Evolutionary conservation across 768 basidiomycete genomes (phyloP), one percentile per base, ranked within the genome.

Genomic region (Lactarius sanguifluus): DNA sequence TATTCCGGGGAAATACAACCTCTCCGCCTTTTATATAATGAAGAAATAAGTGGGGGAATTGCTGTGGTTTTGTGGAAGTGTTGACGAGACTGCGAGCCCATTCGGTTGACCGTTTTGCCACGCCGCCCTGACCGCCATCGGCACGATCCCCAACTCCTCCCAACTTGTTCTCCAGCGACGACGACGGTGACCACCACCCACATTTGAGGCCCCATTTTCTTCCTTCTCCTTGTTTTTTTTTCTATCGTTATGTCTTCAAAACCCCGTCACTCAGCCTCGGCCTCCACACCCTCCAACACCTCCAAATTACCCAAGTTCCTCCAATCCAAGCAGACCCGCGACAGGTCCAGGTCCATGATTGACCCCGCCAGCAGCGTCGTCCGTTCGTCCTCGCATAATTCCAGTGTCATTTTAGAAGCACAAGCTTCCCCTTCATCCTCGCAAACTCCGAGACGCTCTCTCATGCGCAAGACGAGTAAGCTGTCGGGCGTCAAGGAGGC

Each of bases 241-340:
- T 64, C 41, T 57, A 59, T 61, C 59, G 38, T 64, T 56, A 86
- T 85, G 85, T 79, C 83, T 64, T 75, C 72, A 67, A 81, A 81
- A 67, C 69, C 81, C 54, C 82, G 82, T 73, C 76, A 78, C 62
- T 76, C 79, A 25, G 76, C 79, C 50, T 74, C 79, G 32, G 76
- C 83, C 61, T 74, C 80, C 59, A 77, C 82, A 54, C 79, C 83
- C 32, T 73, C 76, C 52, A 80, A 79, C 72, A 68, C 76, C 62
- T 84, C 85, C 41, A 89, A 87, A 75, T 77, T 90, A 5, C 80
- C 87, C 73, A 88, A 83, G 73, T 88, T 90, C 71, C 79, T 90
- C 10, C 86, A 89, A 73, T 65, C 69, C 61, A 89, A 87, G 67
- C 81, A 84, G 72, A 73, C 76, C 38, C 81, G 87, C 55, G 88